Conservation (phyloP, 1,284 basidiomycete genomes). For the Mycena sp. region DNA sequence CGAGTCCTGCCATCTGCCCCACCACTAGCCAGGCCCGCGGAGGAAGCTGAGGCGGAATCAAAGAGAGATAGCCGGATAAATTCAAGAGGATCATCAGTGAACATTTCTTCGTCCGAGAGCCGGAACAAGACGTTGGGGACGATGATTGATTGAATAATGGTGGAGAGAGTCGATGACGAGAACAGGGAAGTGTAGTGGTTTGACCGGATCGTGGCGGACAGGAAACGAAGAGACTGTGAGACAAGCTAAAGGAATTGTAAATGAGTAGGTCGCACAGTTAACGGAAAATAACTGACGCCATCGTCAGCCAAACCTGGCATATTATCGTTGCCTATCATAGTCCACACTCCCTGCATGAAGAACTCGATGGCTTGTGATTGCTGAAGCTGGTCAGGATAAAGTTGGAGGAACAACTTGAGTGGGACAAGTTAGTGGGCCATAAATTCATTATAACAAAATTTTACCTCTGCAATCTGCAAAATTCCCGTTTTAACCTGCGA, state of each 20-base stretch:
- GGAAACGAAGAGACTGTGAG: conserved; percentile 91
- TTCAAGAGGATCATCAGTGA: conserved; percentile 97
- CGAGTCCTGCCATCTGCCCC: conserved; percentile 77
- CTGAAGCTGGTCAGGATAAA: conserved; percentile 89
- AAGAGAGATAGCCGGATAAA: conserved; percentile 92
- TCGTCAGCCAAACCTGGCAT: conserved; percentile 82
- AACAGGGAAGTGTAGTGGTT: conserved; percentile 80
- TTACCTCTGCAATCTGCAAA: conserved; percentile 89
- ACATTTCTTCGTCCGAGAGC: conserved; percentile 93
- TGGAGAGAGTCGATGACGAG: conserved; percentile 83
- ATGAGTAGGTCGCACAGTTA: conserved; percentile 1
- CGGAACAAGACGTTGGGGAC: conserved; percentile 92
- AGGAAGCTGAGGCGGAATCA: conserved; percentile 60
- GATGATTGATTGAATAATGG: conserved; percentile 90
- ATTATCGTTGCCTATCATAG: conserved; percentile 81
- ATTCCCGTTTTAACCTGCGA: conserved; percentile 91
- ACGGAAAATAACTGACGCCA: conserved; percentile 55
- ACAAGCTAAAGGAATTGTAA: conserved; percentile 69
- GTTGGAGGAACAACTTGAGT: conserved; percentile 86
- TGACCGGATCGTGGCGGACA: conserved; percentile 92
- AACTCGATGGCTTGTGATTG: conserved; percentile 76
- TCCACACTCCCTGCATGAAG: conserved; percentile 94
- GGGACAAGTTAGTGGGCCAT: conserved; percentile 8
- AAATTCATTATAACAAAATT: background rate
- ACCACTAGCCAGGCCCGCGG: conserved; percentile 35